Conservation (phyloP, 352 stramenopile genomes). For the Aphanomyces cochlioides region DNA sequence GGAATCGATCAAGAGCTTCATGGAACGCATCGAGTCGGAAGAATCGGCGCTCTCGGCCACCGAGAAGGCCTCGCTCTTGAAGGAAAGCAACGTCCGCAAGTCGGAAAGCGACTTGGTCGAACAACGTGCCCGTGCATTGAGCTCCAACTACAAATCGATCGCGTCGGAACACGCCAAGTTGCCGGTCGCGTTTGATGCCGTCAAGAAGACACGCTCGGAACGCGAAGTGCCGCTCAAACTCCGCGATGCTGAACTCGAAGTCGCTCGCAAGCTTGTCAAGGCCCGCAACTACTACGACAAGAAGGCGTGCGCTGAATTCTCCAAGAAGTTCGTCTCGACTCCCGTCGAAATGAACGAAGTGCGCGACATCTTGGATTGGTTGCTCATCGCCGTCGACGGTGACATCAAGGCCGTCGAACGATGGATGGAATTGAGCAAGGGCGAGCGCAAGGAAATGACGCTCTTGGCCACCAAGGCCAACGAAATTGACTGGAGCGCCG, state of each 20-base stretch:
- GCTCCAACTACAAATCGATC: constrained; percentile 88
- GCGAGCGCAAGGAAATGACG: constrained; percentile 84
- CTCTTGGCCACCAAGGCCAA: constrained; percentile 75
- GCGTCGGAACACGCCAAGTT: constrained; percentile 82
- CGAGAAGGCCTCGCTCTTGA: constrained; percentile 80
- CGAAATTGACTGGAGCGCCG: constrained; percentile 84
- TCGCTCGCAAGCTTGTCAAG: constrained; percentile 74
- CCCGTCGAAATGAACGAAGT: constrained; percentile 73
- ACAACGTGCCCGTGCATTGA: constrained; percentile 72
- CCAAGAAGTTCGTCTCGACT: constrained; percentile 80
- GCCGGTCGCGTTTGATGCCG: constrained; percentile 71
- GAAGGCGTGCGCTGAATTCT: constrained; percentile 72
- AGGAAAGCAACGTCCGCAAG: constrained; percentile 77
- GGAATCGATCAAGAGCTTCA: constrained; percentile 84
- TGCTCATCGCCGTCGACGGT: constrained; percentile 64
- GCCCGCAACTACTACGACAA: constrained; percentile 87
- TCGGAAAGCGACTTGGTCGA: constrained; percentile 79
- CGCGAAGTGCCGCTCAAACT: constrained; percentile 63
- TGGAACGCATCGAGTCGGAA: constrained; percentile 87
- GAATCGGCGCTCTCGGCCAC: constrained; percentile 76
- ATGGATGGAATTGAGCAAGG: constrained; percentile 76
- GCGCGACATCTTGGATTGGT: constrained; percentile 80
- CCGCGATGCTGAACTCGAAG: constrained; percentile 70
- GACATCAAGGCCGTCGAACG: constrained; percentile 85
- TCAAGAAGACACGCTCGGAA: constrained; percentile 71